phyloP scores from a whole-genome alignment of 441 rosid species.

The Croton setiger region DNA sequence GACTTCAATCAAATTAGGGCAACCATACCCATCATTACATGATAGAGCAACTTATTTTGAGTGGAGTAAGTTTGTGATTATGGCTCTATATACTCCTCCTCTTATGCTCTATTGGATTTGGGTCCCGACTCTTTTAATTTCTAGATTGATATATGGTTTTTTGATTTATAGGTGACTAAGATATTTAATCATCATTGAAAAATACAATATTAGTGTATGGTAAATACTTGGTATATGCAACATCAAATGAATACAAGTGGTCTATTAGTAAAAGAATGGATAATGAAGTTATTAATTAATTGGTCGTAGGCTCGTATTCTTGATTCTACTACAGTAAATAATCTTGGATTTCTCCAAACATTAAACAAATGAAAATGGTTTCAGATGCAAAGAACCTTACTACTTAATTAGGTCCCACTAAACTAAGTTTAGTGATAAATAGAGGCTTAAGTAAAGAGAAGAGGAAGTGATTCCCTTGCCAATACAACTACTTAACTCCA shows the following conservation, averaged over 20 bases:
- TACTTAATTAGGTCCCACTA: slow-evolving; percentile 23
- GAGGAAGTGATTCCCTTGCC: slow-evolving; percentile 9
- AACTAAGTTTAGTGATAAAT: background rate
- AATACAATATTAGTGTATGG: no score
- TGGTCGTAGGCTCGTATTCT: no score
- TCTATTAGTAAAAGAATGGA: no score
- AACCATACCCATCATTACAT: slow-evolving; percentile 28
- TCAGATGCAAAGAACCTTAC: slow-evolving; percentile 21
- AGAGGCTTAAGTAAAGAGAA: background rate
- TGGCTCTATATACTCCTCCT: background rate
- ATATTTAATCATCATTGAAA: no score
- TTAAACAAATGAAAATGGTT: slow-evolving; percentile 6
- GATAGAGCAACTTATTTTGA: slow-evolving; percentile 7
- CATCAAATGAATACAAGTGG: no score
- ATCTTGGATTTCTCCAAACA: no score
- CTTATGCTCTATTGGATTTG: background rate
- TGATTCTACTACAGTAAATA: no score
- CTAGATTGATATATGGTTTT: background rate
- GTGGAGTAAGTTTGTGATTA: slow-evolving; percentile 27
- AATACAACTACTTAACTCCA: slow-evolving; percentile 18
- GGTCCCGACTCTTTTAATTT: slow-evolving; percentile 18
- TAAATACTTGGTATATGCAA: no score
- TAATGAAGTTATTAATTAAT: no score
- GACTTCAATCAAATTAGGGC: slow-evolving; percentile 39
- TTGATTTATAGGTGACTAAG: no score